Evolutionary conservation across 495 filamentous ascomycete genomes (phyloP).

Genomic region (Hypomontagnella monticulosa): DNA sequence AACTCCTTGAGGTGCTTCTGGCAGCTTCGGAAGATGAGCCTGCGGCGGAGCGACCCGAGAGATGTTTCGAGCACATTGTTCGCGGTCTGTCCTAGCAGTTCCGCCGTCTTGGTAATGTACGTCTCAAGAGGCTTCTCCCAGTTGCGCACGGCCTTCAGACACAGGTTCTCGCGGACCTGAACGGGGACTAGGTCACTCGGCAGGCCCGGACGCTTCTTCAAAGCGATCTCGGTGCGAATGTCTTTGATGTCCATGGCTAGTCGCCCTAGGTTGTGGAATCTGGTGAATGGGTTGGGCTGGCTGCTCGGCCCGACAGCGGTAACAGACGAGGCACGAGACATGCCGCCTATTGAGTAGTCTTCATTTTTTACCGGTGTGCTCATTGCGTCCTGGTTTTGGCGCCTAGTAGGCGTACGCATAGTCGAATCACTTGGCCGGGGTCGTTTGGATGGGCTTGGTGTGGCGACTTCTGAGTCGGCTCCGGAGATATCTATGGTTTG

Average conservation of each 20-base stretch:
- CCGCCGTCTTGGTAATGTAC: conserved; percentile 50
- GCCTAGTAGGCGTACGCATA: conserved; percentile 36
- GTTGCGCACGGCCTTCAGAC: conserved; percentile 46
- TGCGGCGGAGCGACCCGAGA: conserved; percentile 50
- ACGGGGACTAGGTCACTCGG: conserved; percentile 53
- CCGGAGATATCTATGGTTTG: conserved; percentile 47
- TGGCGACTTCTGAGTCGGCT: conserved; percentile 38
- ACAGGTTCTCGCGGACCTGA: conserved; percentile 54
- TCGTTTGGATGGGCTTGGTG: conserved; percentile 30
- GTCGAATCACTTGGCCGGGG: conserved; percentile 41
- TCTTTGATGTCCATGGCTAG: conserved; percentile 45
- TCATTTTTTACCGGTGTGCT: conserved; percentile 35
- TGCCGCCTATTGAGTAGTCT: conserved; percentile 7
- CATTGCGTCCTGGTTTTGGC: conserved; percentile 21
- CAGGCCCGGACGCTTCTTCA: conserved; percentile 54
- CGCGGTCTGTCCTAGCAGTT: conserved; percentile 45
- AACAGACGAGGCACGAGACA: conserved; percentile 31
- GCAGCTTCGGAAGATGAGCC: conserved; percentile 53
- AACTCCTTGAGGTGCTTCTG: conserved; percentile 46
- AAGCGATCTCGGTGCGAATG: conserved; percentile 49
- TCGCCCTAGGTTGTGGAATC: conserved; percentile 34
- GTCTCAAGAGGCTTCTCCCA: conserved; percentile 49
- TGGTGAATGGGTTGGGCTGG: conserved; percentile 27
- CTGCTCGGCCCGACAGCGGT: not conserved
- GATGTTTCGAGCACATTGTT: conserved; percentile 46